Conservation (phyloP, 257 asterid genomes). For the Solanum chilense region DNA sequence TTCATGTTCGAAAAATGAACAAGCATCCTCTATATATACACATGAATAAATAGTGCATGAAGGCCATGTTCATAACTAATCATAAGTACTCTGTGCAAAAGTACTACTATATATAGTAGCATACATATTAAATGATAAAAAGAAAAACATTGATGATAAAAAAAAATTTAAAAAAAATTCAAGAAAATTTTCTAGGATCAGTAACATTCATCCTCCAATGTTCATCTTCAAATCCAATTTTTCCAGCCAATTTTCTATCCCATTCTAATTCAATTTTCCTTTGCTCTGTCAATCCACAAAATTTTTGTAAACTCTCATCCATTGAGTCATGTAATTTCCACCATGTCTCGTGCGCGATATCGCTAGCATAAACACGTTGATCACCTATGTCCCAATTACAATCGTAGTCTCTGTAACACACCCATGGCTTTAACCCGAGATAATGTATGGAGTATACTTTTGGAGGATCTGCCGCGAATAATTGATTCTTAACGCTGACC, state of each 20-base stretch:
- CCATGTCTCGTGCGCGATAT: slow-evolving; percentile 32
- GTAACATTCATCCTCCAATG: slow-evolving; percentile 32
- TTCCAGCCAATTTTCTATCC: slow-evolving; percentile 16
- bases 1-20: neutral
- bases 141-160: neutral
- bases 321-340: slow-evolving; percentile 31
- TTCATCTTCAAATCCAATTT: slow-evolving; percentile 9
- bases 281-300: slow-evolving; percentile 14
- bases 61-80: neutral
- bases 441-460: slow-evolving; percentile 19
- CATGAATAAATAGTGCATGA: neutral
- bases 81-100: neutral
- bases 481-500: slow-evolving; percentile 9
- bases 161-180: neutral
- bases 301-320: slow-evolving; percentile 13
- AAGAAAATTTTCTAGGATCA: slow-evolving; percentile 19
- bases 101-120: neutral
- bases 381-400: slow-evolving; percentile 26
- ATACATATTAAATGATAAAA: neutral
- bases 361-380: slow-evolving; percentile 34
- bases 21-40: neutral
- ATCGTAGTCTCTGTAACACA: slow-evolving; percentile 25
- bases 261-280: slow-evolving; percentile 18
- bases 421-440: slow-evolving; percentile 29
- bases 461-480: slow-evolving; percentile 30